A percentile compares a stretch with the other conserved stretches of the same genome.
Conservation (phyloP, 2,329 filamentous ascomycete genomes). For the Colletotrichum trifolii region DNA sequence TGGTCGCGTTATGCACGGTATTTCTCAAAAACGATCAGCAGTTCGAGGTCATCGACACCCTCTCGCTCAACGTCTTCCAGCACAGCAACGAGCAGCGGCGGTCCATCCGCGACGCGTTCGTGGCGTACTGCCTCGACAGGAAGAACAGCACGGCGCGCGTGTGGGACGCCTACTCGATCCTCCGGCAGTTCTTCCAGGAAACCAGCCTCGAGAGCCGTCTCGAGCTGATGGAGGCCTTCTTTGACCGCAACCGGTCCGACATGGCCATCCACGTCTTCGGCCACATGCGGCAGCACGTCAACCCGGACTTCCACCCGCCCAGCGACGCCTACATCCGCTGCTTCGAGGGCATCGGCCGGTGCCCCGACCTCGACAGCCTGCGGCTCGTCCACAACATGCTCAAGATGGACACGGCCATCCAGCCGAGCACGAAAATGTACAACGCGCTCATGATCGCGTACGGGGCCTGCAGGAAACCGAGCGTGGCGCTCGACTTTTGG, state of each 20-base stretch:
- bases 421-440: constrained; percentile 78
- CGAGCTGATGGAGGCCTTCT: constrained; percentile 84
- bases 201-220: constrained; percentile 74
- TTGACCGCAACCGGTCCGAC: constrained; percentile 79
- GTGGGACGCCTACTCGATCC: constrained; percentile 74
- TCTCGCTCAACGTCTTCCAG: constrained; percentile 79
- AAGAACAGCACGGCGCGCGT: constrained; percentile 70
- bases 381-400: constrained; percentile 90
- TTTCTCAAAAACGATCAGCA: constrained; percentile 82
- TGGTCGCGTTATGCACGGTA: constrained; percentile 77
- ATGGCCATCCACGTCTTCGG: constrained; percentile 90
- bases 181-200: constrained; percentile 73
- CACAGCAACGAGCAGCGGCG: constrained; percentile 77
- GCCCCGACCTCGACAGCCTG: constrained; percentile 63
- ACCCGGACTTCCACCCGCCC: constrained; percentile 72
- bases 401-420: constrained; percentile 87
- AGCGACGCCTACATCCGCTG: constrained; percentile 81
- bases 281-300: constrained; percentile 87
- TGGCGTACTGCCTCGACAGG: constrained; percentile 74
- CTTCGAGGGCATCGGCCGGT: constrained; percentile 78
- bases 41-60: constrained; percentile 82
- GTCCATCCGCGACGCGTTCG: constrained; percentile 73
- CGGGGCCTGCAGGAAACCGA: constrained; percentile 72
- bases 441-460: constrained; percentile 93
- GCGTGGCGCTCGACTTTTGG: constrained; percentile 83